These are phyloP conservation scores for Syzygium syzygioides DNA, from an alignment of 441 rosid species.

Conservation along the genomic window DNA sequence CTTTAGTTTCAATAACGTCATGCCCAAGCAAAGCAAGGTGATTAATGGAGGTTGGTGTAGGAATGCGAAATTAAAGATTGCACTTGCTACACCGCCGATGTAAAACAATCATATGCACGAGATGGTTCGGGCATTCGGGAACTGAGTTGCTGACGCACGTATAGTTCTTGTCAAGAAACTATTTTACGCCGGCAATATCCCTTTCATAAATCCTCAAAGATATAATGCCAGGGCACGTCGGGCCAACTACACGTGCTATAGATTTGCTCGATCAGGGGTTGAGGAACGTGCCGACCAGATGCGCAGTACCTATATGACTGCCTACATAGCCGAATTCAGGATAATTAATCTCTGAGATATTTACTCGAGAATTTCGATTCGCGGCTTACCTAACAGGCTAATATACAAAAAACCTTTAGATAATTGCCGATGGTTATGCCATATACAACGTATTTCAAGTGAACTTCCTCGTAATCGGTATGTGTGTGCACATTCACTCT, in stretches of 20 bases:
- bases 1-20: neutral
- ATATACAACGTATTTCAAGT: neutral
- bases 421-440: neutral
- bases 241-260: too few relatives aligned
- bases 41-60: neutral
- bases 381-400: neutral
- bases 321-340: neutral
- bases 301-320: rapidly evolving
- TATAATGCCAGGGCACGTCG: rapidly evolving
- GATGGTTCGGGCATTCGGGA: rapidly evolving
- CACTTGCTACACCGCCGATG: neutral
- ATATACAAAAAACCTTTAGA: neutral
- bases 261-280: neutral
- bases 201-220: neutral
- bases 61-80: neutral
- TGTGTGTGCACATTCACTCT: neutral
- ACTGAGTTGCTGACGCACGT: rapidly evolving
- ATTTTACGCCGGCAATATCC: neutral
- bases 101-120: neutral
- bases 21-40: neutral
- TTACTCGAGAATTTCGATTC: neutral
- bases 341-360: neutral
- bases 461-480: neutral
- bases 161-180: neutral
- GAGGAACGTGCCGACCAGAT: neutral